Evolutionary conservation across 768 basidiomycete genomes (phyloP).

Genomic region (Tylopilus sp.): DNA sequence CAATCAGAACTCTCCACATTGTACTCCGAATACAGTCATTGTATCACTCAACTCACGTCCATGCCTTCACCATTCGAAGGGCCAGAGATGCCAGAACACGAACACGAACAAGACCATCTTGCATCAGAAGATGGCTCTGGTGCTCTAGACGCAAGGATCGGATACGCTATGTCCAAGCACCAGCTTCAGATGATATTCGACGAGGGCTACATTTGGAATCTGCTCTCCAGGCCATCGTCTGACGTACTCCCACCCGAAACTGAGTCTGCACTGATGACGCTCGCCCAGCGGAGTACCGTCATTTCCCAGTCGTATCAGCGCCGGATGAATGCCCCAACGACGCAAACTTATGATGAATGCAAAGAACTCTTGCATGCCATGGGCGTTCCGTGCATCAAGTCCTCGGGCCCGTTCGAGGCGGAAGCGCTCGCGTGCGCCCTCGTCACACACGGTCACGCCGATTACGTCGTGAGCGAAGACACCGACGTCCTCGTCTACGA

Average conservation of each 20-base stretch:
- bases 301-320: slow-evolving; percentile 66
- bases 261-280: slow-evolving; percentile 24
- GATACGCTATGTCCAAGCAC: slow-evolving; percentile 55
- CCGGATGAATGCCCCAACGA: slow-evolving; percentile 58
- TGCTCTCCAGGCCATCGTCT: slow-evolving; percentile 28
- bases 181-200: slow-evolving; percentile 58
- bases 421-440: slow-evolving; percentile 83
- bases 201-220: slow-evolving; percentile 60
- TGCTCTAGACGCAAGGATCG: slow-evolving; percentile 35
- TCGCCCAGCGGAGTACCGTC: slow-evolving; percentile 49
- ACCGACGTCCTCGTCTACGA: slow-evolving; percentile 83
- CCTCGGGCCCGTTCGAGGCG: slow-evolving; percentile 70
- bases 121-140: slow-evolving; percentile 14
- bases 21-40: slow-evolving; percentile 48
- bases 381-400: slow-evolving; percentile 78
- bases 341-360: slow-evolving; percentile 65
- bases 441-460: slow-evolving; percentile 69
- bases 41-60: slow-evolving; percentile 42
- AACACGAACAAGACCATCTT: slow-evolving; percentile 4
- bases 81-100: slow-evolving; percentile 10
- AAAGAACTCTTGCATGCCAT: slow-evolving; percentile 68
- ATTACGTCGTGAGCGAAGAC: slow-evolving; percentile 91
- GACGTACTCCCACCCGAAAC: slow-evolving; percentile 15
- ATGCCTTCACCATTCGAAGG: slow-evolving; percentile 32
- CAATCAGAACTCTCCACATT: slow-evolving; percentile 40